phyloP scores from a whole-genome alignment of 176 grass and related monocot species.

The Echinochloa phyllopogon region DNA sequence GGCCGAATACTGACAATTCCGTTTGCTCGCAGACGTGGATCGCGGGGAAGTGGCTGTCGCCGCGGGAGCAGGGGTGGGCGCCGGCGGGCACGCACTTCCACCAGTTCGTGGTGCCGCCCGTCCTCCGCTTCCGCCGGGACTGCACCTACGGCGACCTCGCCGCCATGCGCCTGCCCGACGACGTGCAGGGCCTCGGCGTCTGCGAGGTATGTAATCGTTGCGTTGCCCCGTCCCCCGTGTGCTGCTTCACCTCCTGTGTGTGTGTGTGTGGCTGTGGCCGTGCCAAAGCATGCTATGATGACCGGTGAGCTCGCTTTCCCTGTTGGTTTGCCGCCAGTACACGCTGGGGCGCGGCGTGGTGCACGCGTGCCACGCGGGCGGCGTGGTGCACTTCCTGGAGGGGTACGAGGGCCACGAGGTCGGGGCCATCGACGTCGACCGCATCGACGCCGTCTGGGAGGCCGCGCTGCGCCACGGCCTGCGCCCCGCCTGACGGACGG shows the following conservation, averaged over 20 bases:
- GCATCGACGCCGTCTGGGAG: constrained; percentile 64
- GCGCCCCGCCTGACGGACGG: constrained; percentile 30
- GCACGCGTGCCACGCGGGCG: constrained; percentile 75
- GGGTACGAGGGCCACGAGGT: constrained; percentile 68
- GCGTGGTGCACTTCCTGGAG: constrained; percentile 62
- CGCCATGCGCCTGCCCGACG: constrained; percentile 59
- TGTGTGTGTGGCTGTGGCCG: no score
- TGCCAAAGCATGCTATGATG: neutral
- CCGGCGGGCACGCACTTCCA: constrained; percentile 70
- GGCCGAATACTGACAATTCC: neutral
- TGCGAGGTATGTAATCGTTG: constrained; percentile 57
- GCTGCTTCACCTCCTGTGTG: no score
- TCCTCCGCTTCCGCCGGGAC: constrained; percentile 58
- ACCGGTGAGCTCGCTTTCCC: neutral
- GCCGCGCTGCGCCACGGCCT: constrained; percentile 67
- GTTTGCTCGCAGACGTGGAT: constrained; percentile 61
- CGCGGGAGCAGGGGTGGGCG: constrained; percentile 55
- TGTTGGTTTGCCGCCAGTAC: constrained; percentile 36
- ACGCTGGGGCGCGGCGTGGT: constrained; percentile 58
- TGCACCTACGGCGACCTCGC: constrained; percentile 70
- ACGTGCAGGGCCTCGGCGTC: constrained; percentile 60
- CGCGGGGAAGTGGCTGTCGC: constrained; percentile 71
- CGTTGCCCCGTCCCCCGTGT: no score
- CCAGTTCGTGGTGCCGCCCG: constrained; percentile 72
- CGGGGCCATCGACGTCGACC: constrained; percentile 64